Conservation (phyloP, 495 filamentous ascomycete genomes). For the Neurospora sp. region DNA sequence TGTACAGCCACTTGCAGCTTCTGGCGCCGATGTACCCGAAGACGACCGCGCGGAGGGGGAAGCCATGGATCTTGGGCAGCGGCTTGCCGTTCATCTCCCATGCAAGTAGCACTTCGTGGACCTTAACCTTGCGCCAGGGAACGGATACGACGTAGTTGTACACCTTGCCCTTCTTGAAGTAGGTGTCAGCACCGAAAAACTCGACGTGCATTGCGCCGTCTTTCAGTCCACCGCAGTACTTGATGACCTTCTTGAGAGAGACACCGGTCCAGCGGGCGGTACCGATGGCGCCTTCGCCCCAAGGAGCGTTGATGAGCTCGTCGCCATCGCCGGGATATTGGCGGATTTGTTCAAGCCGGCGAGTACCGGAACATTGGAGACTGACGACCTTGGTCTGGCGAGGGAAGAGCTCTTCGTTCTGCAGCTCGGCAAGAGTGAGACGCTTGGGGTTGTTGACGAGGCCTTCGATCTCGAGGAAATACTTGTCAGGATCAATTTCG, state of each 20-base stretch:
- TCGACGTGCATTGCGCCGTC: constrained; percentile 50
- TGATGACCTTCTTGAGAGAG: constrained; percentile 55
- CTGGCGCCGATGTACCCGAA: constrained; percentile 53
- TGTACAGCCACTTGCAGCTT: constrained; percentile 48
- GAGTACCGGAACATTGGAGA: constrained; percentile 60
- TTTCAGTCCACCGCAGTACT: constrained; percentile 50
- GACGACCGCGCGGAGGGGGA: constrained; percentile 50
- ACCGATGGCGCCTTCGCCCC: constrained; percentile 58
- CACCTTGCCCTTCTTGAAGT: constrained; percentile 52
- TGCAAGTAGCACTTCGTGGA: constrained; percentile 55
- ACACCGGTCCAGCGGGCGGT: constrained; percentile 54
- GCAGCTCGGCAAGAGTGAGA: constrained; percentile 45
- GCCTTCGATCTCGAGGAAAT: constrained; percentile 42
- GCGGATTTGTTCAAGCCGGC: constrained; percentile 55
- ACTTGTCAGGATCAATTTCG: constrained; percentile 45
- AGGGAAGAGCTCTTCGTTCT: constrained; percentile 47
- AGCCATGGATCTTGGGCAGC: constrained; percentile 56
- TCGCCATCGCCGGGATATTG: constrained; percentile 56
- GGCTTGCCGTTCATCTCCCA: constrained; percentile 64
- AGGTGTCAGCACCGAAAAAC: constrained; percentile 55
- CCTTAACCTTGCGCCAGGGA: constrained; percentile 54
- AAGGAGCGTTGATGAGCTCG: constrained; percentile 58
- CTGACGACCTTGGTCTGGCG: constrained; percentile 44
- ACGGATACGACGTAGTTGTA: constrained; percentile 55
- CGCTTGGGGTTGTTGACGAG: constrained; percentile 45